Percentiles rank a stretch among this genome's conserved stretches.
These are phyloP conservation scores for Paramecium biaurelia DNA, from an alignment of 73 alveolate genomes.

Conservation along the genomic window DNA sequence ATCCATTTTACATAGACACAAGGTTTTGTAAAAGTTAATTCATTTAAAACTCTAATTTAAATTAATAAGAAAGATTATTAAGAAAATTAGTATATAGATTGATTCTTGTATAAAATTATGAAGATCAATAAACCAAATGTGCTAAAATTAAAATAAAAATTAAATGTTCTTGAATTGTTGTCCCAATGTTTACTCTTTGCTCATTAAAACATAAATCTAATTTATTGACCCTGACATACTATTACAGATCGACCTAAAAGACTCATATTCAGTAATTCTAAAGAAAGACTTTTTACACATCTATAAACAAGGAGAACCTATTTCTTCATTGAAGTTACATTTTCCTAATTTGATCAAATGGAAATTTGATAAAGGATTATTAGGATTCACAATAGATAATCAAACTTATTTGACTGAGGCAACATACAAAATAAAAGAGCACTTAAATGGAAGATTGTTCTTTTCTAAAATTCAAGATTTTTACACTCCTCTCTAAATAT, in stretches of 20 bases:
- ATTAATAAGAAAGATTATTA: not conserved
- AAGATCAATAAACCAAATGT: not conserved
- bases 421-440: not conserved
- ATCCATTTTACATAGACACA: too few relatives aligned
- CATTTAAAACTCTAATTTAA: not conserved
- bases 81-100: not conserved
- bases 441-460: not conserved
- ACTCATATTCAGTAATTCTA: not conserved
- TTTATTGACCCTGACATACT: not conserved
- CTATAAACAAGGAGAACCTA: constrained; percentile 4
- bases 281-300: constrained; percentile 37
- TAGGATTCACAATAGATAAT: not conserved
- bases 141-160: not conserved
- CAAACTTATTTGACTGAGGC: not conserved
- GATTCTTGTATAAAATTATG: not conserved
- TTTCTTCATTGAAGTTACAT: not conserved
- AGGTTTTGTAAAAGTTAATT: too few relatives aligned
- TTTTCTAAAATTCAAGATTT: constrained; percentile 27
- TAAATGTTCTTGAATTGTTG: constrained; percentile 17
- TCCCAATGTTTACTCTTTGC: not conserved
- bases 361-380: not conserved
- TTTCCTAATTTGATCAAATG: constrained; percentile 33
- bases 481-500: not conserved
- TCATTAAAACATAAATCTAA: not conserved
- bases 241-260: not conserved